A percentile compares a stretch with the other conserved stretches of the same genome.
These are phyloP conservation scores for Leccinum variicolor DNA, from an alignment of 768 basidiomycete species.

Conservation along the genomic window DNA sequence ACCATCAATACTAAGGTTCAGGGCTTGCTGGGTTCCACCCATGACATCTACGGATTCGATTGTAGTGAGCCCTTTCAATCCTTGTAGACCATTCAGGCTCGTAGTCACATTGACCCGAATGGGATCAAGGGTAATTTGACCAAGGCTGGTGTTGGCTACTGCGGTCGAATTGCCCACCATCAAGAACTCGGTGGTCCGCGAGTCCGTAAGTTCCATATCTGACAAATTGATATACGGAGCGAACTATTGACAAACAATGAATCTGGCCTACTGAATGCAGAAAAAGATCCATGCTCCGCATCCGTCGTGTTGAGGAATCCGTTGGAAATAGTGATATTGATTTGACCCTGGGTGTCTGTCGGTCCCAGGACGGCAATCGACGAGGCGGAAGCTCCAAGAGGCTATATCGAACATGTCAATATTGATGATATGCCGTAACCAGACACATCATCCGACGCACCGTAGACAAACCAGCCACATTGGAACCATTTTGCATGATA, in stretches of 20 bases:
- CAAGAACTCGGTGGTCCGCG: slow-evolving; percentile 45
- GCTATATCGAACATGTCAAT: slow-evolving; percentile 36
- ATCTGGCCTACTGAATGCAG: slow-evolving; percentile 51
- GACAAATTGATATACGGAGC: not conserved
- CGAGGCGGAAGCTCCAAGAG: slow-evolving; percentile 61
- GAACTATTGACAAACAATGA: not conserved
- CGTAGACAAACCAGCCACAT: slow-evolving; percentile 58
- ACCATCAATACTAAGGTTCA: slow-evolving; percentile 61
- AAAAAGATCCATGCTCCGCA: slow-evolving; percentile 47
- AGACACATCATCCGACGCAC: slow-evolving; percentile 28
- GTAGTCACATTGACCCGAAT: slow-evolving; percentile 72
- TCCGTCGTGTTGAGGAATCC: slow-evolving; percentile 50
- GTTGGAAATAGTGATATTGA: slow-evolving; percentile 59
- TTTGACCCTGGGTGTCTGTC: slow-evolving; percentile 56
- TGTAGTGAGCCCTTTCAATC: slow-evolving; percentile 51
- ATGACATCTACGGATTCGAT: slow-evolving; percentile 63
- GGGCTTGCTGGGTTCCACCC: slow-evolving; percentile 57
- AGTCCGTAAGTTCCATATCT: slow-evolving; percentile 58
- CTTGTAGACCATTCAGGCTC: slow-evolving; percentile 55
- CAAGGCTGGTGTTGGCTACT: slow-evolving; percentile 58
- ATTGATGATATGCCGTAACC: not conserved
- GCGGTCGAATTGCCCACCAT: slow-evolving; percentile 60
- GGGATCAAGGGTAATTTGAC: slow-evolving; percentile 63
- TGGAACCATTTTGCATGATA: slow-evolving; percentile 49
- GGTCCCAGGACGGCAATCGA: slow-evolving; percentile 49